Conservation (phyloP, 2,329 filamentous ascomycete species). For the Metarhizium album region DNA sequence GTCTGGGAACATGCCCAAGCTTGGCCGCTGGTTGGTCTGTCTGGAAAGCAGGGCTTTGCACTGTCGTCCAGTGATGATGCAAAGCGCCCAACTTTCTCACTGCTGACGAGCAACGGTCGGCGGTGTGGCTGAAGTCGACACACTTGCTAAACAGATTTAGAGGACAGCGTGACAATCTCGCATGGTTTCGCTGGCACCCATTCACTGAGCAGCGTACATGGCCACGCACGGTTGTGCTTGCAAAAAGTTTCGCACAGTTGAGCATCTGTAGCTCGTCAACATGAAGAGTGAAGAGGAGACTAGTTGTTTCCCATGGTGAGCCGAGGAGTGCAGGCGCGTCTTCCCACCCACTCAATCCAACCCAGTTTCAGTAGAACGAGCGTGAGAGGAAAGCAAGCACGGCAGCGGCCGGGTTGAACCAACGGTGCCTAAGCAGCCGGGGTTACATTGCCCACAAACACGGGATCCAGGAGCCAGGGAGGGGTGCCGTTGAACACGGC, state of each 20-base stretch:
- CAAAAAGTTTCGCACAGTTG: not conserved
- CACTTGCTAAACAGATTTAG: not conserved
- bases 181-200: not conserved
- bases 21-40: conserved; percentile 12
- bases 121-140: not conserved
- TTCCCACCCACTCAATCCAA: not conserved
- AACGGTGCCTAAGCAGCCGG: not conserved
- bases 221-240: not conserved
- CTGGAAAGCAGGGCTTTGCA: not conserved
- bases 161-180: not conserved
- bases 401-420: not conserved
- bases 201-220: not conserved
- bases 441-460: conserved; percentile 1
- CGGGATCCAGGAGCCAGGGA: not conserved
- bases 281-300: not conserved
- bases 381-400: not conserved
- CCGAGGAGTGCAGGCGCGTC: not conserved
- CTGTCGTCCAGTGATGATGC: conserved; percentile 1
- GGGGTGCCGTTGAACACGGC: not conserved
- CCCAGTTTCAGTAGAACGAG: not conserved
- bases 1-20: conserved; percentile 20
- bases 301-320: not conserved
- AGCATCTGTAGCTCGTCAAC: not conserved
- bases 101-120: not conserved
- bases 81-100: not conserved